These are phyloP conservation scores for Micractinium conductrix DNA, from an alignment of 139 green algal species.

Conservation along the genomic window DNA sequence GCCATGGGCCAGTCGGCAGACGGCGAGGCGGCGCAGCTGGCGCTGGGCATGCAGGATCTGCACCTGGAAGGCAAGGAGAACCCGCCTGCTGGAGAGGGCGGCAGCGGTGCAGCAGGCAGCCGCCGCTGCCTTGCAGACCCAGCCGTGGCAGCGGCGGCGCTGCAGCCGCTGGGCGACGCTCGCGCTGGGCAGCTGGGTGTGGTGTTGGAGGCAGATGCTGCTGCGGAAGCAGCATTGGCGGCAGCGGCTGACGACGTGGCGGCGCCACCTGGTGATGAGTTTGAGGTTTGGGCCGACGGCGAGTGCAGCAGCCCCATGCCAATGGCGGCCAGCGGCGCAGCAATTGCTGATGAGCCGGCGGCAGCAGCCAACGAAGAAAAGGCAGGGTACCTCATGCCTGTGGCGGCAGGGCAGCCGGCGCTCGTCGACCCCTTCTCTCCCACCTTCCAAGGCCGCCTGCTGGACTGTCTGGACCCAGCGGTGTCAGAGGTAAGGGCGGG, in stretches of 20 bases:
- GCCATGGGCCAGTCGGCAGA: neutral
- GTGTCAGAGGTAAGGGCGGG: constrained; percentile 43
- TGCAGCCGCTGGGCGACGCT: constrained; percentile 13
- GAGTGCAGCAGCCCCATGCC: neutral
- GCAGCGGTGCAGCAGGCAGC: neutral
- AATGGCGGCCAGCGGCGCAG: neutral
- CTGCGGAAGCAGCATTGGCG: constrained; percentile 26
- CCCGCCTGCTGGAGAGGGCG: neutral
- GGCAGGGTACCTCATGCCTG: neutral
- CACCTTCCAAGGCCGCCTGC: constrained; percentile 38
- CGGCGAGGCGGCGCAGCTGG: neutral
- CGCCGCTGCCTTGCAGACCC: neutral
- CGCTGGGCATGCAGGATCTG: constrained; percentile 1
- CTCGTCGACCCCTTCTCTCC: constrained; percentile 46
- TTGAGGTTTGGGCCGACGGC: constrained; percentile 6
- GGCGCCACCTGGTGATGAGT: constrained; percentile 13
- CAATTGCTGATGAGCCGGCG: neutral
- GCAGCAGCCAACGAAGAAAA: neutral
- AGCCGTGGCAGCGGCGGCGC: neutral
- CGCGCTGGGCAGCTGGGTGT: neutral
- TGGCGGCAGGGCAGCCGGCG: neutral
- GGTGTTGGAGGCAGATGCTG: neutral
- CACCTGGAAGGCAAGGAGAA: constrained; percentile 26
- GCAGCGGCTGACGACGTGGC: neutral
- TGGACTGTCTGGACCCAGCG: constrained; percentile 36